phyloP scores from a whole-genome alignment of 164 flowering plant species.

The Aristolochia contorta region DNA sequence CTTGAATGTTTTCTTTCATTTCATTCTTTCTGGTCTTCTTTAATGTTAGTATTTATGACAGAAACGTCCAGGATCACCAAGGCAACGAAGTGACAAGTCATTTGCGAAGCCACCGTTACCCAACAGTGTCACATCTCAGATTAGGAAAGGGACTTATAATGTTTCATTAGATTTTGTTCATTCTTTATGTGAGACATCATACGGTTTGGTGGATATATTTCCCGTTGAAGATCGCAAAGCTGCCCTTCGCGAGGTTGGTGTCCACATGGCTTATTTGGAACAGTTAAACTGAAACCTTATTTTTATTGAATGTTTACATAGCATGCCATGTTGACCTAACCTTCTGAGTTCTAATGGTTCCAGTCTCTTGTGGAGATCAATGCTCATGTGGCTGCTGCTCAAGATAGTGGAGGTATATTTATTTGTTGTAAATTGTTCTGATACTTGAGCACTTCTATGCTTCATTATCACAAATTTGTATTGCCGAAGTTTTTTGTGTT shows the following conservation, averaged over 20 bases:
- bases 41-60: conserved; percentile 21
- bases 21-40: neutral
- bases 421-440: neutral
- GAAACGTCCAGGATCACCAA: conserved; percentile 69
- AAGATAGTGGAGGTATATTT: conserved; percentile 77
- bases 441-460: neutral
- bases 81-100: conserved; percentile 50
- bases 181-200: conserved; percentile 86
- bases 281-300: neutral
- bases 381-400: conserved; percentile 56
- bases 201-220: conserved; percentile 90
- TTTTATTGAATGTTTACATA: conserved; percentile 1
- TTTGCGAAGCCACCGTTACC: conserved; percentile 81
- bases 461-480: neutral
- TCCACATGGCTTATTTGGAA: conserved; percentile 3
- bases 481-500: neutral
- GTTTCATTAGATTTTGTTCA: conserved; percentile 91
- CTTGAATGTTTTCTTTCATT: neutral
- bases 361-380: conserved; percentile 95
- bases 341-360: conserved; percentile 20
- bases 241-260: conserved; percentile 83
- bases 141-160: conserved; percentile 85
- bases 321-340: conserved; percentile 3
- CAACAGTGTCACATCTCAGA: conserved; percentile 52
- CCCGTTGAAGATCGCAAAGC: conserved; percentile 93